These are phyloP conservation scores for Penicillium coffeae DNA, from an alignment of 495 filamentous ascomycete species.

Conservation along the genomic window DNA sequence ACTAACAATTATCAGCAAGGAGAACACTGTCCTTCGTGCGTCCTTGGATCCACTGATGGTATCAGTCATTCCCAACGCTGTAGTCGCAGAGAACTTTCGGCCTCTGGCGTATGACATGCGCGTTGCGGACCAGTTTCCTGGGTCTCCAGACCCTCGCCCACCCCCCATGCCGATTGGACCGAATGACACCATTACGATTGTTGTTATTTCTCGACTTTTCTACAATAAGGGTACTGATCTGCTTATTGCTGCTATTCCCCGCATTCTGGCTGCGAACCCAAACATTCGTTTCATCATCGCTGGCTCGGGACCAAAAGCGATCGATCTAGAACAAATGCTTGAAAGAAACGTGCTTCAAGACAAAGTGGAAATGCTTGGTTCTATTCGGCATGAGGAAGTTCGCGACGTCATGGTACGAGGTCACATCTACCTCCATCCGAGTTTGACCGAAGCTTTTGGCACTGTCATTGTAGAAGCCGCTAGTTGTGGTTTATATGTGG, in stretches of 20 bases:
- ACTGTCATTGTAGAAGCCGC: constrained; percentile 97
- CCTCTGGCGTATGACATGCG: constrained; percentile 51
- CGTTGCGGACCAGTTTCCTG: constrained; percentile 27
- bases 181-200: constrained; percentile 86
- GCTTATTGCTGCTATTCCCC: constrained; percentile 87
- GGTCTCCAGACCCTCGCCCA: constrained; percentile 39
- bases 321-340: constrained; percentile 96
- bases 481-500: constrained; percentile 90
- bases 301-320: constrained; percentile 91
- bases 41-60: constrained; percentile 95
- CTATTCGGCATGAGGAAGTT: constrained; percentile 92
- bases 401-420: constrained; percentile 97
- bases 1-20: constrained; percentile 60
- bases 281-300: constrained; percentile 97
- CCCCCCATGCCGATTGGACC: constrained; percentile 61
- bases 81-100: constrained; percentile 92
- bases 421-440: constrained; percentile 94
- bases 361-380: constrained; percentile 84
- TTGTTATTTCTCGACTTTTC: constrained; percentile 94
- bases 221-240: constrained; percentile 99
- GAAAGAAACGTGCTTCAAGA: constrained; percentile 95
- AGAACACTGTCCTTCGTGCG: constrained; percentile 94
- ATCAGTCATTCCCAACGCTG: constrained; percentile 94
- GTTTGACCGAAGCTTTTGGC: constrained; percentile 92
- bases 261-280: constrained; percentile 80